Conservation (phyloP, 495 filamentous ascomycete genomes). For the Penicillium antarcticum region DNA sequence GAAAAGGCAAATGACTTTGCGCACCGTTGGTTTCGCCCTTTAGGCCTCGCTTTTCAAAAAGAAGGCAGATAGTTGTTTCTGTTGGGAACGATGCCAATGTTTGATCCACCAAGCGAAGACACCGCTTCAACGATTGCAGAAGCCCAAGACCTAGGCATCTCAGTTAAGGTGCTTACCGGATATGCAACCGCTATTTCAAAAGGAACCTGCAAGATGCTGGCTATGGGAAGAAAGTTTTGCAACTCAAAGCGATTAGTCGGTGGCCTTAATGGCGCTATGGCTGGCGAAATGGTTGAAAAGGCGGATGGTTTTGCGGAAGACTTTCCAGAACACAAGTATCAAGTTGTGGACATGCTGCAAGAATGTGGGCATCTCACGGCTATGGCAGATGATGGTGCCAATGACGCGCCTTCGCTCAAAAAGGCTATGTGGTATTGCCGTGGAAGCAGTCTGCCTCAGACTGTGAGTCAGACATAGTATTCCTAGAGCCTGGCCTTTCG, state of each 20-base stretch:
- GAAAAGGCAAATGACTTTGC: constrained; percentile 67
- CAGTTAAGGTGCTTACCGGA: constrained; percentile 74
- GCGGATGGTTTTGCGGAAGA: constrained; percentile 80
- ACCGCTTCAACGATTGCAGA: constrained; percentile 71
- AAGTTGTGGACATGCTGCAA: constrained; percentile 95
- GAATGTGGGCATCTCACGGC: constrained; percentile 94
- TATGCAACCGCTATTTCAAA: constrained; percentile 74
- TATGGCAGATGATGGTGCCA: constrained; percentile 98
- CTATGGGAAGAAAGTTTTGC: constrained; percentile 69
- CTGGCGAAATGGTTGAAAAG: constrained; percentile 67
- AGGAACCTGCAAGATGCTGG: constrained; percentile 74
- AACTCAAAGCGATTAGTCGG: constrained; percentile 69
- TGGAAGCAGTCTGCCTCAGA: constrained; percentile 74
- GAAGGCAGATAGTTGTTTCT: constrained; percentile 61
- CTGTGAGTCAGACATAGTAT: too few species aligned
- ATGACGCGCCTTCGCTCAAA: constrained; percentile 94
- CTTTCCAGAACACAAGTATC: constrained; percentile 97
- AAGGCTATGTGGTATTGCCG: constrained; percentile 78
- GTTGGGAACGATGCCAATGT: constrained; percentile 71
- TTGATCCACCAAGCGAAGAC: constrained; percentile 71
- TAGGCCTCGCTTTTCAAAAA: constrained; percentile 67
- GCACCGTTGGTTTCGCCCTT: constrained; percentile 69
- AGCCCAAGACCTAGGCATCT: constrained; percentile 67
- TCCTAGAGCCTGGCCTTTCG: constrained; percentile 69
- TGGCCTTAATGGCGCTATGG: constrained; percentile 64